phyloP scores from a whole-genome alignment of 345 rosid species.

The Gossypium mustelinum region DNA sequence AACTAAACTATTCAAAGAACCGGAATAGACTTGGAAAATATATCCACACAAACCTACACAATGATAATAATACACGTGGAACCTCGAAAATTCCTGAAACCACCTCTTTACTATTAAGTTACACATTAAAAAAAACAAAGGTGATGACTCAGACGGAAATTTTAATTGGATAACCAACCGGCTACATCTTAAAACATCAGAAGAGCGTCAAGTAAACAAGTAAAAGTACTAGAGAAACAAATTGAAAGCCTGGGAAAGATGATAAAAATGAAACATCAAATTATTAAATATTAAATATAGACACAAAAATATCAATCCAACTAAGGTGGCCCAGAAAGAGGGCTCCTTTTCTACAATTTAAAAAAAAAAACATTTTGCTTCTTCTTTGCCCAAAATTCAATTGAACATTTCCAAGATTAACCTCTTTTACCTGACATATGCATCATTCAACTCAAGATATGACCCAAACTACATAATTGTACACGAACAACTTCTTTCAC shows the following conservation, averaged over 20 bases:
- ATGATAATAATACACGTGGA: no score
- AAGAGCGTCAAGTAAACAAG: no score
- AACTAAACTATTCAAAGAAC: no score
- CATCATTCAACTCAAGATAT: not conserved
- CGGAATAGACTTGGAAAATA: no score
- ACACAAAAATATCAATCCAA: constrained; percentile 29
- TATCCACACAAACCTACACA: no score
- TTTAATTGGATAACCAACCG: no score
- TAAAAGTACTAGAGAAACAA: no score
- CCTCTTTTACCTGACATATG: constrained; percentile 10
- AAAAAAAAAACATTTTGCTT: constrained; percentile 8
- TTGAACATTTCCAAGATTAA: constrained; percentile 15
- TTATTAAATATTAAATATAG: constrained; percentile 22
- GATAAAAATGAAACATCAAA: constrained; percentile 43
- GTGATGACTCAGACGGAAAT: no score
- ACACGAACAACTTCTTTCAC: constrained; percentile 53
- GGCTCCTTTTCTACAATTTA: constrained; percentile 11
- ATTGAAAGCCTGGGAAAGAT: not conserved
- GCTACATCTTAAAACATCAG: no score
- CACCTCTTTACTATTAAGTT: no score
- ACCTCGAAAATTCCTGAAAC: no score
- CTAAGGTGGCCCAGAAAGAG: constrained; percentile 12
- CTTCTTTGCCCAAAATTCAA: constrained; percentile 11
- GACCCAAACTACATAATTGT: constrained; percentile 46
- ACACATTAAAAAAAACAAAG: no score